Base-by-base conservation (phyloP, 2,329 filamentous ascomycete species). In the Cladosporium oxysporum region DNA sequence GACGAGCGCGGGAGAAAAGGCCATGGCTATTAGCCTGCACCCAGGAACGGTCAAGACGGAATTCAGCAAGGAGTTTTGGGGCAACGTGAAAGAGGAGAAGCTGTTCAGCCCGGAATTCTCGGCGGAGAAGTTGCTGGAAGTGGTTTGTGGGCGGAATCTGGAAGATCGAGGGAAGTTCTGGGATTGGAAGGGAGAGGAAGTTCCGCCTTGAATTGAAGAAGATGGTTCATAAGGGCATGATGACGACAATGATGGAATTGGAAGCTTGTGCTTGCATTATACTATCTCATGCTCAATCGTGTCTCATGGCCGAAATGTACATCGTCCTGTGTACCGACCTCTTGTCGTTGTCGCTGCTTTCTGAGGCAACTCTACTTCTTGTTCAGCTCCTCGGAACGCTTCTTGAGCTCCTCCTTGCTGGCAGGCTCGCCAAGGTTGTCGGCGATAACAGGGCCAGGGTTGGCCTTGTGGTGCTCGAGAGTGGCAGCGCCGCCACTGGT, bases 31-130 rank as follows among this genome's bases (percentile, higher is more conserved):
- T 12, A 85, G 84, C 11, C 83, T 95, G 73, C 92, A 95, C 77
- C 92, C 92, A 1, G 91, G 92, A 2, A 95, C 91, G 1, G 91
- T 95, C 58, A 88, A 85, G 80, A 95, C 91, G 60, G 88, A 85
- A 11, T 79, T 96, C 68, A 92, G 88, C 69, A 84, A 82, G 72
- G 87, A 88, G 52, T 95, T 91, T 74, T 94, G 91, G 91, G 81
- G 74, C 0, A 86, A 82, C 49, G 87, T 90, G 50, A 82, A 82
- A 72, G 78, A 82, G 55, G 82, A 85, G 70, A 88, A 89, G 76
- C 78, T 95, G 70, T 88, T 94, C 70, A 86, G 83, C 66, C 82
- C 87, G 0, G 87, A 89, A 67, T 88, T 85, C 73, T 87, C 90
- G 23, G 91, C 86, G 0, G 85, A 86, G 79, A 85, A 83, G 75